Conservation (phyloP, 2,329 filamentous ascomycete genomes). For the Neoascochyta sp. region DNA sequence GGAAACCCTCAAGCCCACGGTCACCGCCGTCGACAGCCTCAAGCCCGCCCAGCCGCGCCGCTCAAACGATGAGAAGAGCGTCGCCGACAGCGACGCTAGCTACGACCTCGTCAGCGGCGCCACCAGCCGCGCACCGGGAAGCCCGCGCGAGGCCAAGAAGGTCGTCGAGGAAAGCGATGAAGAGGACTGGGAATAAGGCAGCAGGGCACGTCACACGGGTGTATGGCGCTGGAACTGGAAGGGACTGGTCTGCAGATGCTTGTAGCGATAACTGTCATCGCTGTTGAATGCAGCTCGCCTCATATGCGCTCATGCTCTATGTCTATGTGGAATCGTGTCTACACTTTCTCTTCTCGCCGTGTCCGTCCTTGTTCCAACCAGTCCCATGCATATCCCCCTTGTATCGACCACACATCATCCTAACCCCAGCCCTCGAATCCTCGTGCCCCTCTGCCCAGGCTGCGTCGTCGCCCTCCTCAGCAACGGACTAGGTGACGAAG, state of each 20-base stretch:
- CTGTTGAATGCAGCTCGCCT: no score
- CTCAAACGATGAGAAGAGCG: slow-evolving; percentile 72
- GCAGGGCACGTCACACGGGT: no score
- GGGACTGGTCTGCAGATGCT: no score
- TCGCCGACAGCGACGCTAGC: slow-evolving; percentile 89
- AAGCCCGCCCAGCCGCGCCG: slow-evolving; percentile 60
- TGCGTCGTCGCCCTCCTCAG: slow-evolving; percentile 33
- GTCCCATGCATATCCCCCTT: no score
- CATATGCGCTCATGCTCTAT: no score
- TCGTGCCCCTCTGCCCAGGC: slow-evolving; percentile 8
- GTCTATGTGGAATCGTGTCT: no score
- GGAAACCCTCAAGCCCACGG: slow-evolving; percentile 39
- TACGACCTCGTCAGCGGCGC: slow-evolving; percentile 84
- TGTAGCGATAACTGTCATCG: no score
- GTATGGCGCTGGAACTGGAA: no score
- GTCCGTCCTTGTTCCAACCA: no score
- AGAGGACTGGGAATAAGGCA: slow-evolving; percentile 77
- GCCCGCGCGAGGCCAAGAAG: slow-evolving; percentile 46
- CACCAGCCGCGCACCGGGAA: slow-evolving; percentile 70
- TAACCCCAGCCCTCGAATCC: slow-evolving; percentile 23
- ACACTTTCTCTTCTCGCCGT: no score
- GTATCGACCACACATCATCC: no score
- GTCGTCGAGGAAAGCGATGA: slow-evolving; percentile 56
- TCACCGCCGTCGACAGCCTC: slow-evolving; percentile 32
- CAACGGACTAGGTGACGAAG: slow-evolving; percentile 27